Conservation (phyloP, 371 early-diverging fungal genomes). For the Circinella minor region DNA sequence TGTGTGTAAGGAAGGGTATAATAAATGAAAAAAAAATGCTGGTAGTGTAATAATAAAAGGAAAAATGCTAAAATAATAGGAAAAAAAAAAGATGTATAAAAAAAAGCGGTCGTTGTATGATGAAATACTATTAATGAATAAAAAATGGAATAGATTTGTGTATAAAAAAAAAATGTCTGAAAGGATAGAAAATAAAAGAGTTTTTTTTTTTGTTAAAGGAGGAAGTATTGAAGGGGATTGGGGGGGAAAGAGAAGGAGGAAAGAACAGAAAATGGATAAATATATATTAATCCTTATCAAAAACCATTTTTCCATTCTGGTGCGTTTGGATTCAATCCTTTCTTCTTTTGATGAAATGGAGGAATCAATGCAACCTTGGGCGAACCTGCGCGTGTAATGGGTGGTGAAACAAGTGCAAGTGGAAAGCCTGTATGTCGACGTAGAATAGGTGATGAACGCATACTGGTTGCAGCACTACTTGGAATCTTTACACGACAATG, state of each 20-base stretch:
- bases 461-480: constrained; percentile 16
- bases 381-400: constrained; percentile 21
- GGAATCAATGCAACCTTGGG: constrained; percentile 9
- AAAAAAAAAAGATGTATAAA: neutral
- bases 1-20: neutral
- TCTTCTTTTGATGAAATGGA: constrained; percentile 27
- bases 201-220: too few relatives aligned
- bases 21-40: neutral
- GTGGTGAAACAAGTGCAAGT: constrained; percentile 25
- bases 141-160: neutral
- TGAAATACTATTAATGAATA: neutral
- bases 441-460: constrained; percentile 19
- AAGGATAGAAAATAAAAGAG: too few relatives aligned
- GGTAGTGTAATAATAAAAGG: too few relatives aligned
- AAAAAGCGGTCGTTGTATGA: neutral
- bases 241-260: too few relatives aligned
- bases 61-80: neutral
- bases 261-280: too few relatives aligned
- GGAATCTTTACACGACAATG: constrained; percentile 46
- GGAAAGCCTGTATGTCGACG: constrained; percentile 14
- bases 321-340: constrained; percentile 44
- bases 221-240: too few relatives aligned
- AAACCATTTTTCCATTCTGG: constrained; percentile 32
- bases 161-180: too few relatives aligned
- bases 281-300: neutral